Percentiles rank a stretch among this genome's conserved stretches.
These are phyloP conservation scores for Chrysoporthe puriensis DNA, from an alignment of 2,329 filamentous ascomycete species.

Conservation along the genomic window DNA sequence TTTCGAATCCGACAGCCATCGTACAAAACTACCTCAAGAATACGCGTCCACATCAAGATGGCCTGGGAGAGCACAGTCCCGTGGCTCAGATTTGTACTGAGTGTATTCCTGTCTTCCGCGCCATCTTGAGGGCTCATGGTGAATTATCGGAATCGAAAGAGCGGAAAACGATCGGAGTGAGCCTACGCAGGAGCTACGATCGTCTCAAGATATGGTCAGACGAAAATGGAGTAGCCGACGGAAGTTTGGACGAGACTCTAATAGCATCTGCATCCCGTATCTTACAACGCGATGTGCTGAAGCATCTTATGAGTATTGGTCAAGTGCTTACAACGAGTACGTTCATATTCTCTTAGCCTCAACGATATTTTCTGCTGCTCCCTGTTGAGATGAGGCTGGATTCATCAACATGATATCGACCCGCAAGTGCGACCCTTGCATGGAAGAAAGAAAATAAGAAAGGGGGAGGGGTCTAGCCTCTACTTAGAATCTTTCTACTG, in stretches of 20 bases:
- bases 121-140: background rate
- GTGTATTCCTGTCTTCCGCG: slow-evolving; percentile 1
- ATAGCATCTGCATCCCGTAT: background rate
- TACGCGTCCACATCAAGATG: background rate
- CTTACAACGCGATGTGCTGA: background rate
- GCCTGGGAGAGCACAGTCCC: background rate
- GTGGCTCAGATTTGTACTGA: slow-evolving; percentile 10
- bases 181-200: slow-evolving; percentile 1
- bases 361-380: too few species aligned
- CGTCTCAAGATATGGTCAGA: slow-evolving; percentile 18
- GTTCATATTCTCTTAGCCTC: background rate
- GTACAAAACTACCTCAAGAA: background rate
- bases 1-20: too few species aligned
- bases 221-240: background rate
- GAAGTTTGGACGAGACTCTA: slow-evolving; percentile 1
- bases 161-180: background rate
- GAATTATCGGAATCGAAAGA: background rate
- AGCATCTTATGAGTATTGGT: slow-evolving; percentile 10
- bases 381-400: too few species aligned
- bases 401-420: too few species aligned
- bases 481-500: too few species aligned
- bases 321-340: slow-evolving; percentile 5
- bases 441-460: too few species aligned
- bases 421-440: too few species aligned
- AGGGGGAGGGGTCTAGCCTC: too few species aligned